These are phyloP conservation scores for Pseudogymnoascus sp. DNA, from an alignment of 2,329 filamentous ascomycete species.

Conservation along the genomic window DNA sequence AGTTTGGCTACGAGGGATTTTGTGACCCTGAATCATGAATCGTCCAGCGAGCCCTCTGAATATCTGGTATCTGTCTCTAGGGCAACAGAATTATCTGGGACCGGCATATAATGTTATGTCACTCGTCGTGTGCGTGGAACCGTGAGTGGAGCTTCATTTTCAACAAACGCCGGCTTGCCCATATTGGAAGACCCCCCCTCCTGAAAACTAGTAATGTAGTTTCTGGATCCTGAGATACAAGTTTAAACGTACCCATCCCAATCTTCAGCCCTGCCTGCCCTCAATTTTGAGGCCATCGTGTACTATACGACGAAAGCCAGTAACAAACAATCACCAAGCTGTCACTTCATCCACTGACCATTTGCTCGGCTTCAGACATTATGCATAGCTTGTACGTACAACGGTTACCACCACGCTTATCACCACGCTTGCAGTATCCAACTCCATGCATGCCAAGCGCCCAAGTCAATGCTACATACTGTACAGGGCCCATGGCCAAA, in stretches of 20 bases:
- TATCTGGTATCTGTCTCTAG: conserved; percentile 1
- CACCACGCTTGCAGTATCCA: not conserved
- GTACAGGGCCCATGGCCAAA: conserved; percentile 2
- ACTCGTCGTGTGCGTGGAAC: not conserved
- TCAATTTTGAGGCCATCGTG: not conserved
- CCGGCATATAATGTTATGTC: conserved; percentile 1
- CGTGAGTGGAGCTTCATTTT: not conserved
- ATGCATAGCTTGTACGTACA: conserved; percentile 6
- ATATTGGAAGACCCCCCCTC: not conserved
- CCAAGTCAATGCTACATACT: not conserved
- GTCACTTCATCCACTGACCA: not conserved
- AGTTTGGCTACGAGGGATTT: not conserved
- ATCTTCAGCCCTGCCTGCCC: not conserved
- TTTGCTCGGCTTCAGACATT: not conserved
- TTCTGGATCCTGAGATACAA: not conserved
- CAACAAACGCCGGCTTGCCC: not conserved
- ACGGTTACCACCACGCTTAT: not conserved
- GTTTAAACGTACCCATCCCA: not conserved
- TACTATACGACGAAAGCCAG: not conserved
- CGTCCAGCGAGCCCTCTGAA: not conserved
- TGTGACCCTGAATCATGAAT: not conserved
- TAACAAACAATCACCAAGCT: not conserved
- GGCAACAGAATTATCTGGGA: not conserved
- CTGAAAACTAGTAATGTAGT: not conserved
- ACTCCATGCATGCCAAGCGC: conserved; percentile 2